These are phyloP conservation scores for Harringtonia lauricola DNA, from an alignment of 2,329 filamentous ascomycete species.

Conservation along the genomic window DNA sequence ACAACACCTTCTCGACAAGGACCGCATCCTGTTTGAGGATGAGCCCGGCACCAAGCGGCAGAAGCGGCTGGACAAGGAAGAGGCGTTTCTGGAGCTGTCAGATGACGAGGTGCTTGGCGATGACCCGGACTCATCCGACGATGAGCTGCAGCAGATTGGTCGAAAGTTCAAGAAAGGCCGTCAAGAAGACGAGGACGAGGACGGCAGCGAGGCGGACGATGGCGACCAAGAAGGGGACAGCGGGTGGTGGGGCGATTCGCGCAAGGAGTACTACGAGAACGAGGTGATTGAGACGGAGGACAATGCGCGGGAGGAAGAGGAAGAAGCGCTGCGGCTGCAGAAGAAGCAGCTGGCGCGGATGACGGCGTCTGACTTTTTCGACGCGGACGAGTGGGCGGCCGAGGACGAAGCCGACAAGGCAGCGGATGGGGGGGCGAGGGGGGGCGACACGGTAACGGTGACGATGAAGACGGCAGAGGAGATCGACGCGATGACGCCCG, in stretches of 20 bases:
- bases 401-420: constrained; percentile 25
- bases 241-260: constrained; percentile 77
- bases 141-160: constrained; percentile 13
- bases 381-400: constrained; percentile 75
- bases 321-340: constrained; percentile 77
- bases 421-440: constrained; percentile 20
- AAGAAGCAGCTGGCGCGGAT: constrained; percentile 84
- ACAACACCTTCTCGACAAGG: constrained; percentile 78
- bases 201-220: constrained; percentile 33
- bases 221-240: constrained; percentile 51
- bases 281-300: constrained; percentile 57
- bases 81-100: constrained; percentile 45
- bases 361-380: constrained; percentile 88
- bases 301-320: constrained; percentile 79
- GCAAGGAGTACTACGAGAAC: constrained; percentile 85
- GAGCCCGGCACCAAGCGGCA: constrained; percentile 67
- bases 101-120: constrained; percentile 44
- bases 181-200: constrained; percentile 24
- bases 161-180: constrained; percentile 6
- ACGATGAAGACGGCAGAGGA: constrained; percentile 77
- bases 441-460: constrained; percentile 67
- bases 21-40: constrained; percentile 79
- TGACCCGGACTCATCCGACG: constrained; percentile 7
- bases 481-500: constrained; percentile 63
- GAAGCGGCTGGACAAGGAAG: constrained; percentile 51